phyloP scores from a whole-genome alignment of 257 asterid genomes.

The Mentha longifolia region DNA sequence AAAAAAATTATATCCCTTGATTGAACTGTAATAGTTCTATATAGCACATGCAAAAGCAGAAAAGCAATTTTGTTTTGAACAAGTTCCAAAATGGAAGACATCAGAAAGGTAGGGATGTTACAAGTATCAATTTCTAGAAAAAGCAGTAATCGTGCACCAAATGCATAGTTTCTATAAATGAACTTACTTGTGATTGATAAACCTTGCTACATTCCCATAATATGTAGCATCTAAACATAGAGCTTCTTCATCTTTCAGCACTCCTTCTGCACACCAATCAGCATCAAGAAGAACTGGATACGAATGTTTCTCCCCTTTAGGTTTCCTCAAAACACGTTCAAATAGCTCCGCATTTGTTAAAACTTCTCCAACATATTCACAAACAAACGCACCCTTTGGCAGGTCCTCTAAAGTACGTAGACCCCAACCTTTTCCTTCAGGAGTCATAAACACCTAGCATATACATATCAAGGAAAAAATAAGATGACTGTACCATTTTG shows the following conservation, averaged over 20 bases:
- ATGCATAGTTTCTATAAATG: slow-evolving; percentile 16
- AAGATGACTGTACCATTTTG: slow-evolving; percentile 9
- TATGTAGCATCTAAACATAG: slow-evolving; percentile 91
- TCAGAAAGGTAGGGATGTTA: neutral
- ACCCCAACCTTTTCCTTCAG: slow-evolving; percentile 94
- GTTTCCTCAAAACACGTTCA: slow-evolving; percentile 67
- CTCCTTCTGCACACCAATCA: slow-evolving; percentile 84
- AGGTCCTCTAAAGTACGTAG: slow-evolving; percentile 93
- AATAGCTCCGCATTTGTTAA: slow-evolving; percentile 78
- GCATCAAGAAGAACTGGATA: slow-evolving; percentile 98
- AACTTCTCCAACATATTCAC: slow-evolving; percentile 97
- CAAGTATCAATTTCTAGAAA: slow-evolving; percentile 19
- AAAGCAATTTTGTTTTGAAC: neutral
- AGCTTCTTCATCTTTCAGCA: slow-evolving; percentile 86
- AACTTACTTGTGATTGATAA: slow-evolving; percentile 88
- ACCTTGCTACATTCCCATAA: slow-evolving; percentile 94
- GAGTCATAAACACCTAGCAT: slow-evolving; percentile 80
- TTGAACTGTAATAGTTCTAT: slow-evolving; percentile 5
- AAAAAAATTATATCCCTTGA: neutral
- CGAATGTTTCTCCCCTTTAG: slow-evolving; percentile 63
- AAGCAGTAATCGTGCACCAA: slow-evolving; percentile 2
- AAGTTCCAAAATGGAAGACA: slow-evolving; percentile 2
- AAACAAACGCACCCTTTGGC: slow-evolving; percentile 92
- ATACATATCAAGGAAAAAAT: slow-evolving; percentile 27
- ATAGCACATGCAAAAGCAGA: neutral